Percentiles rank a stretch among this genome's conserved stretches.
phyloP scores from a whole-genome alignment of 2,329 filamentous ascomycete genomes.

The Fonsecaea erecta region DNA sequence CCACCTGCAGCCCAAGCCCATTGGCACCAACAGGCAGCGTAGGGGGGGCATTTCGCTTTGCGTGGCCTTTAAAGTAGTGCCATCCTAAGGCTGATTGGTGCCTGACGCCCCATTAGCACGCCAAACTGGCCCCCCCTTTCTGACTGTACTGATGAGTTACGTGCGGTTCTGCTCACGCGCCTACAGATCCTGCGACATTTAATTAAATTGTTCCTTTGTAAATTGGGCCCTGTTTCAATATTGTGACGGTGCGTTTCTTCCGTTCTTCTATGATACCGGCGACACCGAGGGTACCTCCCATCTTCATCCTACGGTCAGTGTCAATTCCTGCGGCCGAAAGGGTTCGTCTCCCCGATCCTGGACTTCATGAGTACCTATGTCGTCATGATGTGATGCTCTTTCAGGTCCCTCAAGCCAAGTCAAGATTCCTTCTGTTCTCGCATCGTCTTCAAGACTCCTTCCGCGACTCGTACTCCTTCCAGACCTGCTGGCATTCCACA shows the following conservation, averaged over 20 bases:
- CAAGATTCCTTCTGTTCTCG: constrained; percentile 20
- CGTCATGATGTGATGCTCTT: not conserved
- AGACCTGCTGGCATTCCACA: constrained; percentile 53
- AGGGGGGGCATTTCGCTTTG: not conserved
- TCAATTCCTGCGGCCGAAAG: not conserved
- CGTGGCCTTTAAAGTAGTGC: not conserved
- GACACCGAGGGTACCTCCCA: not conserved
- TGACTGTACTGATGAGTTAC: not conserved
- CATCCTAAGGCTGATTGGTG: constrained; percentile 1
- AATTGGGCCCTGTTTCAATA: not conserved
- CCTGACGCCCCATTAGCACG: not conserved
- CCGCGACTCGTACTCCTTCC: constrained; percentile 46
- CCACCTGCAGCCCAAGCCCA: not conserved
- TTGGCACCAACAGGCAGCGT: not conserved
- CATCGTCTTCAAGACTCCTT: constrained; percentile 33
- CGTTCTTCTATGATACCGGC: not conserved
- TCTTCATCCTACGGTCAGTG: not conserved
- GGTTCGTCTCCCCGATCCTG: not conserved
- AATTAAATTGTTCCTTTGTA: not conserved
- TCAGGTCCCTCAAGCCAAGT: not conserved
- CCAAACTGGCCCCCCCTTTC: constrained; percentile 5
- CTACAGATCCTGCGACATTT: not conserved
- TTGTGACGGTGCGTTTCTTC: not conserved
- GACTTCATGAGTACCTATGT: not conserved
- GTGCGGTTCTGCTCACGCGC: not conserved